phyloP scores from a whole-genome alignment of 148 eudicot species.

The Silene conica region DNA sequence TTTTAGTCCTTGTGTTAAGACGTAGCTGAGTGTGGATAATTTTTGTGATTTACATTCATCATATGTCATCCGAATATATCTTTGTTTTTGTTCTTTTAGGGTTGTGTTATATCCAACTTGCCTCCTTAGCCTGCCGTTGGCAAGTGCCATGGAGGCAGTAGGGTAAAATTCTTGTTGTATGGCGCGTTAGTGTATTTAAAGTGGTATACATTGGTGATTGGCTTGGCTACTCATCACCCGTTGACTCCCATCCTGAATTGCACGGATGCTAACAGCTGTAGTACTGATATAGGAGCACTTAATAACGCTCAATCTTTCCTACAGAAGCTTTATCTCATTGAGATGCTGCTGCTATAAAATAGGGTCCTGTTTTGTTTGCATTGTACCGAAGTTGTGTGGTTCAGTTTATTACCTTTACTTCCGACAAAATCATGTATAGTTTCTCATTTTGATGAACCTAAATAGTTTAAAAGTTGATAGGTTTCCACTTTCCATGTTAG shows the following conservation, averaged over 20 bases:
- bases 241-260: not conserved
- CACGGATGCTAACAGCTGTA: not conserved
- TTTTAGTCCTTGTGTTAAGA: too few species aligned
- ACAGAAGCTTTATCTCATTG: not conserved
- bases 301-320: not conserved
- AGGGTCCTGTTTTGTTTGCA: not conserved
- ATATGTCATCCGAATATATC: too few species aligned
- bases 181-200: not conserved
- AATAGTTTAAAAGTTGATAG: not conserved
- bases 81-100: not conserved
- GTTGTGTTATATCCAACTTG: not conserved
- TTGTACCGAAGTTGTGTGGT: not conserved
- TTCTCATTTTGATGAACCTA: not conserved
- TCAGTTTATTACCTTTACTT: not conserved
- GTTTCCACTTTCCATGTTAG: not conserved
- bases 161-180: not conserved
- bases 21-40: too few species aligned
- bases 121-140: not conserved
- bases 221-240: not conserved
- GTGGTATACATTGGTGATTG: not conserved
- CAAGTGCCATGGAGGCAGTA: not conserved
- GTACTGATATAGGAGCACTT: not conserved
- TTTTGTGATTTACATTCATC: too few species aligned
- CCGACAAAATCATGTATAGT: not conserved
- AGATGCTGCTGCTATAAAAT: not conserved